These are phyloP conservation scores for Simplicillium aogashimaense DNA, from an alignment of 2,329 filamentous ascomycete species.

Conservation along the genomic window DNA sequence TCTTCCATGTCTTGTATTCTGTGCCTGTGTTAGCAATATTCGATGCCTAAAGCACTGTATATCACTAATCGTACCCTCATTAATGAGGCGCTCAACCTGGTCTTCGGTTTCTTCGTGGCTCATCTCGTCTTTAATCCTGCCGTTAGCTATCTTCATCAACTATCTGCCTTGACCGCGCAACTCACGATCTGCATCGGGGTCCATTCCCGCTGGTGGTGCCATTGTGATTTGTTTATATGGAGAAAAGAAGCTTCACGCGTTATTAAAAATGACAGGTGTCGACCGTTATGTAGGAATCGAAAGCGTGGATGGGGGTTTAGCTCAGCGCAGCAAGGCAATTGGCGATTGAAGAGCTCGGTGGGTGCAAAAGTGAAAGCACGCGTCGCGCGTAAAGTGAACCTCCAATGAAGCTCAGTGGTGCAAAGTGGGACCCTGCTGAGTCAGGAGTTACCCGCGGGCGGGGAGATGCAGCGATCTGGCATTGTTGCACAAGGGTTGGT, in stretches of 20 bases:
- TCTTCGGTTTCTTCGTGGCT: constrained; percentile 60
- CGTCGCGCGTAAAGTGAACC: constrained; percentile 28
- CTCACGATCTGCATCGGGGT: constrained; percentile 26
- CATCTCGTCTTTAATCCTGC: constrained; percentile 21
- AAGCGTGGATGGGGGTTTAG: neutral
- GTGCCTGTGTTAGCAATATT: constrained; percentile 5
- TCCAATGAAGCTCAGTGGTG: constrained; percentile 1
- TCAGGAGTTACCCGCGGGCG: too few species aligned
- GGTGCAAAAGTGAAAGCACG: constrained; percentile 20
- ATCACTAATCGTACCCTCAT: constrained; percentile 58
- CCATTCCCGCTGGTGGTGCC: constrained; percentile 23
- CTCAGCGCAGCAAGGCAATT: neutral
- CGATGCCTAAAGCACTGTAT: too few species aligned
- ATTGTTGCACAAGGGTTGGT: too few species aligned
- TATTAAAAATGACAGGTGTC: too few species aligned
- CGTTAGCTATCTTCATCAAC: constrained; percentile 1
- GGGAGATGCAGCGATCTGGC: neutral
- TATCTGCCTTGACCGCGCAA: too few species aligned
- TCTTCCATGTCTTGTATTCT: constrained; percentile 99
- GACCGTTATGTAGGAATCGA: too few species aligned
- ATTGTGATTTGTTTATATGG: constrained; percentile 11
- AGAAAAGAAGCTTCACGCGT: neutral
- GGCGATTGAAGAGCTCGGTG: constrained; percentile 8
- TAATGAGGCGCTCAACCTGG: constrained; percentile 78
- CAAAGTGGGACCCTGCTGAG: neutral